Base-by-base conservation (phyloP, 164 flowering plant species). In the Euptelea pleiosperma region DNA sequence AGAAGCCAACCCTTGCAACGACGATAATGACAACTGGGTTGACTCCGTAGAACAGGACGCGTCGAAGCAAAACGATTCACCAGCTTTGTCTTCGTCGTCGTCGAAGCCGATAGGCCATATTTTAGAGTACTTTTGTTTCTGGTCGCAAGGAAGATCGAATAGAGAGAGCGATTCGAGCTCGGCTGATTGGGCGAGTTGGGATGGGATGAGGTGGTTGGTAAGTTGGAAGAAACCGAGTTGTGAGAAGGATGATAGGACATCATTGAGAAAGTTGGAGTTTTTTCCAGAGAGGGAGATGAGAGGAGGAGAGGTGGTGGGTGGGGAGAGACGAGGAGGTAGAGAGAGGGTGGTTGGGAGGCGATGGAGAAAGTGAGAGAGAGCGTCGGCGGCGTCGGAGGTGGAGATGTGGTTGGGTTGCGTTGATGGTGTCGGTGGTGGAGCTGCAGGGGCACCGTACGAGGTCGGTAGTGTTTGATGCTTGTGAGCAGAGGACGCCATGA, bases 351-450 rank as follows among this genome's bases (percentile, higher is more conserved):
- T 85, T 9, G 88, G 89, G 24, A 84, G 82, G 64, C 89, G 87
- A 67, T 75, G 82, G 74, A 84, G 75, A 29, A 87, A 75, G 8
- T 57, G 60, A 10, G 86, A 75, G 49, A 87, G 80, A 0, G 67
- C 57, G 55, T 82, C 86, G 0, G 22, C 76, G 25, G 82, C 58
- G 50, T 46, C 69, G 11, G 82, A 63, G 16, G 76, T 39, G 62
- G 79, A 57, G 39, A 46, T 41, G 57, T 40, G 54, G 64, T 39
- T 61, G 21, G 82, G 37, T 3, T 72, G 78, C 0, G 79, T n/a
- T 4, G 87, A 79, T 0, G 94, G 90, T 1, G 90, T 87, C n/a
- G 94, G 94, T 12, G 94, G 94, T 7, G 94, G 94, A n/a, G 90
- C 88, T 19, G 79, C 69, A 60, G 86, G 75, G 67, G 73, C 14